Conservation (phyloP, 352 stramenopile genomes). For the Phytophthora rubi region DNA sequence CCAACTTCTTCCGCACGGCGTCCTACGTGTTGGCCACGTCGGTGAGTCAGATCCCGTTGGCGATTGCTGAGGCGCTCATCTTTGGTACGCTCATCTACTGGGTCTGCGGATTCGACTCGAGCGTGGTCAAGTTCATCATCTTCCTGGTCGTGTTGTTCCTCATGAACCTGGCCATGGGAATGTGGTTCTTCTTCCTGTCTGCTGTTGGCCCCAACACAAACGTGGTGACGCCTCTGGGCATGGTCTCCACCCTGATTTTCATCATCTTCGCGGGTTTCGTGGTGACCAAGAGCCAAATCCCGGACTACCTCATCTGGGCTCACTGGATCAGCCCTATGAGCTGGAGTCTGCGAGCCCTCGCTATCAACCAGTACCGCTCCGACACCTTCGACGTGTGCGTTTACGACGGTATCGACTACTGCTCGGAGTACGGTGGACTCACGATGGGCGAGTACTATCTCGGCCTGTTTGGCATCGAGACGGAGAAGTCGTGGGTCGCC, state of each 20-base stretch:
- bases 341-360: slow-evolving; percentile 26
- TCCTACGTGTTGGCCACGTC: slow-evolving; percentile 8
- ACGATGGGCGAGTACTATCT: slow-evolving; percentile 42
- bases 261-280: slow-evolving; percentile 7
- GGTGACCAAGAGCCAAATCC: slow-evolving; percentile 3
- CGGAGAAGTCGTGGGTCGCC: slow-evolving; percentile 9
- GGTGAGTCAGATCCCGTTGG: slow-evolving; percentile 8
- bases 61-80: slow-evolving; percentile 52
- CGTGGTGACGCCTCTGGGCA: slow-evolving; percentile 1
- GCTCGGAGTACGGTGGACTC: slow-evolving; percentile 7
- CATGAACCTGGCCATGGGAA: slow-evolving; percentile 28
- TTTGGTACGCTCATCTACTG: slow-evolving; percentile 78
- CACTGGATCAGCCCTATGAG: slow-evolving; percentile 40
- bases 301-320: slow-evolving; percentile 3
- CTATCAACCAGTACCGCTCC: slow-evolving; percentile 36
- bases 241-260: neutral
- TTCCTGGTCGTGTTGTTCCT: slow-evolving; percentile 55
- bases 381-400: slow-evolving; percentile 25
- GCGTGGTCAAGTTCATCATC: slow-evolving; percentile 25
- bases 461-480: slow-evolving; percentile 4
- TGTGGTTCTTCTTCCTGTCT: slow-evolving; percentile 15
- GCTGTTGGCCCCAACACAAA: neutral
- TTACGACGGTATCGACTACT: slow-evolving; percentile 31
- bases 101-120: slow-evolving; percentile 56
- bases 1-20: slow-evolving; percentile 41